A percentile compares a stretch with the other conserved stretches of the same genome.
phyloP scores from a whole-genome alignment of 495 filamentous ascomycete species.

The Annulohypoxylon nitens region DNA sequence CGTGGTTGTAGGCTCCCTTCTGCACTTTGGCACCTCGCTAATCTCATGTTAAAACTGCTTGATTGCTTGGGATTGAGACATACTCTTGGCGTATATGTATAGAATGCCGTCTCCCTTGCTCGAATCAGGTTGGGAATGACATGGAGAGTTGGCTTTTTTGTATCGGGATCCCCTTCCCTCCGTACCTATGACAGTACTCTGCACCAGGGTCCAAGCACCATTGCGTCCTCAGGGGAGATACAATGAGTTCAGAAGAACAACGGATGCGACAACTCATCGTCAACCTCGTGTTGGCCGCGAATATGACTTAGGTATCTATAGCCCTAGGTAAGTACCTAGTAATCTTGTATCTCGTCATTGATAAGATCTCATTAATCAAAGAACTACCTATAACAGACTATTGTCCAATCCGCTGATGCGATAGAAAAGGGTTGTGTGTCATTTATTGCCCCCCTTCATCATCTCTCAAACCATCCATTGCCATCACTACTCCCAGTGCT shows the following conservation, averaged over 20 bases:
- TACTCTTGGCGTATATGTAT: background rate
- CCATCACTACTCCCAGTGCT: constrained; percentile 17
- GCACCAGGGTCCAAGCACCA: too few species aligned
- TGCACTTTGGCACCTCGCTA: constrained; percentile 21
- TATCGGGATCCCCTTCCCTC: too few species aligned
- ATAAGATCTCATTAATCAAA: background rate
- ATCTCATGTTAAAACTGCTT: constrained; percentile 16
- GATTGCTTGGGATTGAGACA: background rate
- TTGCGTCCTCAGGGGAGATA: too few species aligned
- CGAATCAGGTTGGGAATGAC: background rate
- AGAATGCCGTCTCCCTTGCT: background rate
- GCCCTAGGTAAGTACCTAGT: too few species aligned
- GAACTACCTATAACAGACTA: constrained; percentile 8
- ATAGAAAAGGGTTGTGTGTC: constrained; percentile 4
- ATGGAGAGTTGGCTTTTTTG: background rate
- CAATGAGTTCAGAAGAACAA: too few species aligned
- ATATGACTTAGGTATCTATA: too few species aligned
- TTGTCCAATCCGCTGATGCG: background rate
- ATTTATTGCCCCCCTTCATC: constrained; percentile 24
- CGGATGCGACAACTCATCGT: too few species aligned
- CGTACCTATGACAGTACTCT: too few species aligned
- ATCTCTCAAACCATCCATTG: constrained; percentile 1
- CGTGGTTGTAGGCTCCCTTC: background rate
- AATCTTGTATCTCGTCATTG: too few species aligned
- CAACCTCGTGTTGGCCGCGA: too few species aligned